A percentile compares a stretch with the other conserved stretches of the same genome.
Evolutionary conservation across 2,329 filamentous ascomycete species (phyloP).

Genomic region (Didymella segeticola): DNA sequence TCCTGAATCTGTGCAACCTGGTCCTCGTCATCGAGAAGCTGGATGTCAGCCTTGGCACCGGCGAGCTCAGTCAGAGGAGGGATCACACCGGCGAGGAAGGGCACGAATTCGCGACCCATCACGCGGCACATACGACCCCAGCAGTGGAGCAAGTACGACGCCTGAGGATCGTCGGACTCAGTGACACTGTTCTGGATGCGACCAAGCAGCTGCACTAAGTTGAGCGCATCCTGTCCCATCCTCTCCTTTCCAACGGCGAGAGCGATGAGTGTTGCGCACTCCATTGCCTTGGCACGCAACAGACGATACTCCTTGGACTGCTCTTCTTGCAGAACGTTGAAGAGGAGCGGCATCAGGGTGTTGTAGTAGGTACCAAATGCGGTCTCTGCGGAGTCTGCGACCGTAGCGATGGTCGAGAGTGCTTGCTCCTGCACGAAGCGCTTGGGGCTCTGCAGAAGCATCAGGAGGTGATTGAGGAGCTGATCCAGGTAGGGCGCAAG

Average conservation of each 20-base stretch:
- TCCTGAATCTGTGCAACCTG: constrained; percentile 91
- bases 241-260: constrained; percentile 93
- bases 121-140: constrained; percentile 99
- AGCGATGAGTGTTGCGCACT: constrained; percentile 95
- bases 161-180: constrained; percentile 92
- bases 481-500: constrained; percentile 93
- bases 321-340: constrained; percentile 86
- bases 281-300: constrained; percentile 96
- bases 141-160: constrained; percentile 96
- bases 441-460: constrained; percentile 88
- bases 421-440: constrained; percentile 98
- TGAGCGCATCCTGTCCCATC: constrained; percentile 85
- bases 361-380: constrained; percentile 96
- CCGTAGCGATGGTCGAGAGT: constrained; percentile 95
- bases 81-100: constrained; percentile 92
- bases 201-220: constrained; percentile 84
- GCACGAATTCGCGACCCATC: constrained; percentile 86
- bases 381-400: constrained; percentile 96
- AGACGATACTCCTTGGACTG: constrained; percentile 93
- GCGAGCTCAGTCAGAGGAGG: constrained; percentile 90
- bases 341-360: constrained; percentile 91
- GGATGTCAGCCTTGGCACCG: constrained; percentile 95
- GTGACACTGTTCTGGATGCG: constrained; percentile 81
- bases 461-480: constrained; percentile 82
- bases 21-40: constrained; percentile 92